These are phyloP conservation scores for Rhodamnia argentea DNA, from an alignment of 345 rosid species.

Conservation along the genomic window DNA sequence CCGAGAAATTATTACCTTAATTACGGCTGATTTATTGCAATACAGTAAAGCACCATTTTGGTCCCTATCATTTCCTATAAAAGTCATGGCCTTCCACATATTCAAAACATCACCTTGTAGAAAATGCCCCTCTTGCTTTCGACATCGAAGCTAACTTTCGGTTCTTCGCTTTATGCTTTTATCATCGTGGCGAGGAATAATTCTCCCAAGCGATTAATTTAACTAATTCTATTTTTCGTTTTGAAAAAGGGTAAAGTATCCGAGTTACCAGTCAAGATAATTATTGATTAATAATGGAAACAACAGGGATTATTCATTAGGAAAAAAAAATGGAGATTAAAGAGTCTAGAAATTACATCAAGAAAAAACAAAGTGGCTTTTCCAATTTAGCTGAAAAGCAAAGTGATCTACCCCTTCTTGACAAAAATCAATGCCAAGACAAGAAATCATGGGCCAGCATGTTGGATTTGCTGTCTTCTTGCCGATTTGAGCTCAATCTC, in stretches of 20 bases:
- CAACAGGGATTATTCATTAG: neutral
- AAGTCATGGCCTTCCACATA: neutral
- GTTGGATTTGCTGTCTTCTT: neutral
- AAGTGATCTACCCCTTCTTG: no score
- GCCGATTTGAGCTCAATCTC: neutral
- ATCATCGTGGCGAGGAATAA: neutral
- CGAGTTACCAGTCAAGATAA: neutral
- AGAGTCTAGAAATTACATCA: neutral
- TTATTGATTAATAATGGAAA: neutral
- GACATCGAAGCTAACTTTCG: neutral
- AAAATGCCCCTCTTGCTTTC: neutral
- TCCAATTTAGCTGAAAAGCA: neutral
- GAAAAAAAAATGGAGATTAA: neutral
- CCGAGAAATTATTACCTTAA: neutral
- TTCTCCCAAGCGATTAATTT: neutral
- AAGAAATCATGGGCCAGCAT: neutral
- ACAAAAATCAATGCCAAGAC: neutral
- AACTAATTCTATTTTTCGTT: neutral
- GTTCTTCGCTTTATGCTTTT: neutral
- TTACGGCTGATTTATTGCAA: neutral
- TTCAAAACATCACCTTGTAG: neutral
- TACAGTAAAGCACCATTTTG: neutral
- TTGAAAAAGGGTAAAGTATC: neutral
- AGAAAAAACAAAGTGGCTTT: neutral
- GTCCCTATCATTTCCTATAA: neutral